Conservation (phyloP, 2,329 filamentous ascomycete species). For the Paradendryphiella salina region DNA sequence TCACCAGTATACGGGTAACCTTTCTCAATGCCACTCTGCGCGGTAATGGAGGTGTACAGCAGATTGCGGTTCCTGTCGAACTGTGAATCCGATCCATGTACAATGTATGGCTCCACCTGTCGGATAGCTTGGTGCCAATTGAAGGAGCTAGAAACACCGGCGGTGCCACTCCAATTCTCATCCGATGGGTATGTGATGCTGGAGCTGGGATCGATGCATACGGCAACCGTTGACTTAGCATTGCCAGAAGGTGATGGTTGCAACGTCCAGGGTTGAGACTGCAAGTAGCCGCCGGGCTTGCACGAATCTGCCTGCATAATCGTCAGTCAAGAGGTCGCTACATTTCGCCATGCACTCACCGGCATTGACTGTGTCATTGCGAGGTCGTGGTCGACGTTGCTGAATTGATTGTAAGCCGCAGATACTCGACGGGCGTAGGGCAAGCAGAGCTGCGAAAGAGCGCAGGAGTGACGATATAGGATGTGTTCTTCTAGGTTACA, state of each 20-base stretch:
- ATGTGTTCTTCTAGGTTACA: conserved; percentile 4
- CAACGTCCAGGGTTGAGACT: conserved; percentile 12
- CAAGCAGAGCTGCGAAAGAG: conserved; percentile 6
- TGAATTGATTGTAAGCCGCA: background rate
- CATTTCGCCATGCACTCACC: conserved; percentile 13
- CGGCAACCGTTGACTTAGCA: background rate
- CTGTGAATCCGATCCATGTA: conserved; percentile 9
- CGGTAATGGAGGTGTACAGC: conserved; percentile 7
- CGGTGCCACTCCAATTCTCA: conserved; percentile 2
- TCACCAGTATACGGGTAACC: background rate
- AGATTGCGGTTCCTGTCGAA: conserved; percentile 12
- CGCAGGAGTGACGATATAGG: conserved; percentile 1
- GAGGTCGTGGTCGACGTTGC: background rate
- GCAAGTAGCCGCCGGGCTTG: conserved; percentile 6
- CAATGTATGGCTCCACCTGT: conserved; percentile 13
- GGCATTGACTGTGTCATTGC: conserved; percentile 23
- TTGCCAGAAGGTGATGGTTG: conserved; percentile 10
- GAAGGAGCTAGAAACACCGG: background rate
- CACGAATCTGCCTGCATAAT: conserved; percentile 14
- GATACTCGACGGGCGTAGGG: conserved; percentile 4
- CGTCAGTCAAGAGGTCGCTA: conserved; percentile 1
- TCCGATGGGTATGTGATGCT: background rate
- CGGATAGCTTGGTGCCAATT: conserved; percentile 5
- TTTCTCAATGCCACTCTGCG: conserved; percentile 13
- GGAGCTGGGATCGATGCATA: background rate